Base-by-base conservation (phyloP, 2,329 filamentous ascomycete genomes). In the Nemania sp. region DNA sequence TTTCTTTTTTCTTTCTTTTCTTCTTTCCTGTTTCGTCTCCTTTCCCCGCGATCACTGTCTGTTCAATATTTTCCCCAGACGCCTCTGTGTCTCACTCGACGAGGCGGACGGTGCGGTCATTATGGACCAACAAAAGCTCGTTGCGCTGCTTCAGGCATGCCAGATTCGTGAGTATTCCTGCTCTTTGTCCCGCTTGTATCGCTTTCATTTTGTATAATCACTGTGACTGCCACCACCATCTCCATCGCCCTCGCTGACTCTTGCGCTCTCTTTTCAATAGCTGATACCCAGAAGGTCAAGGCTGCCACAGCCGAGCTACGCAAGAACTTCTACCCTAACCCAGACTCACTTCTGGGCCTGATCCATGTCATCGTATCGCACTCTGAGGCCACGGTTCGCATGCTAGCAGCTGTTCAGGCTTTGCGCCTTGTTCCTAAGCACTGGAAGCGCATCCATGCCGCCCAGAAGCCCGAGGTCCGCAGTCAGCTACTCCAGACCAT, bases 361-460 rank as follows among this genome's bases (percentile, higher is more conserved):
- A 83, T 97, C 64, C 91, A 97, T 75, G 86, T 97, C 67, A 82
- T 95, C 64, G 88, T 91, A 65, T 90, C 88, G 54, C 88, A 96
- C 73, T 79, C 86, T 56, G 80, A 86, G 68, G 72, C 81, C 41
- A 83, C 86, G 63, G 80, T 97, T 51, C 88, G 91, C 68, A 94
- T 97, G 79, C 82, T 96, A 62, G 91, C 94, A 48, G 90, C 92
- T 48, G 91, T 97, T 61, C 92, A 97, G 80, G 89, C 89, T 24
- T 81, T 91, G 57, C 88, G 91, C 66, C 81, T 96, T 40, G 88
- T 94, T 33, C 74, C 80, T 63, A 95, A 90, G 78, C 92, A 95
- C 77, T 99, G 94, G 94, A 76, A 83, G 54, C 80, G 82, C 58
- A 81, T 95, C 11, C 76, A 86, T 31, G 81, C 81, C 51, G 82